Evolutionary conservation across 495 filamentous ascomycete genomes (phyloP).

Genomic region (Darksidea phi): DNA sequence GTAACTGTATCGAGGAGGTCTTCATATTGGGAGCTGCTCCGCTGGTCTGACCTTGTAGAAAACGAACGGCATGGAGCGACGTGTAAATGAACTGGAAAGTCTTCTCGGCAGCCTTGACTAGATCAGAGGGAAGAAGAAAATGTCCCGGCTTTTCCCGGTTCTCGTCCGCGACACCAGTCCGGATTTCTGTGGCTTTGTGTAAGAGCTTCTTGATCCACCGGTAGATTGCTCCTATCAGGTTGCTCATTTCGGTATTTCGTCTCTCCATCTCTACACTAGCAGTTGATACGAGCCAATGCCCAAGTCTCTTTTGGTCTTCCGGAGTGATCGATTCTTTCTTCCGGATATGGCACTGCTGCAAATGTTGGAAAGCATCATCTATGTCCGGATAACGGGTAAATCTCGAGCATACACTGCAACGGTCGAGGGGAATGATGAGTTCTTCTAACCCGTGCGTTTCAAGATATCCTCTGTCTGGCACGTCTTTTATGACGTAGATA

Average conservation of each 20-base stretch:
- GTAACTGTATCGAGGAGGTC: background rate
- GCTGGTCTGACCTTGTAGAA: background rate
- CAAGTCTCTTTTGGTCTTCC: background rate
- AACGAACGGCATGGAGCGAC: background rate
- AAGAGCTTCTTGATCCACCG: background rate
- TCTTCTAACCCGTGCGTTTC: background rate
- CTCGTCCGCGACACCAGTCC: background rate
- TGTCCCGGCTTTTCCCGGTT: background rate
- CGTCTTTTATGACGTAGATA: background rate
- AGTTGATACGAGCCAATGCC: background rate
- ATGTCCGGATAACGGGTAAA: background rate
- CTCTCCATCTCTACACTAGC: background rate
- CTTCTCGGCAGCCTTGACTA: conserved; percentile 2
- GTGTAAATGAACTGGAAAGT: conserved; percentile 3
- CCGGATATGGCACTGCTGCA: background rate
- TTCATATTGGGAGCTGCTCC: background rate
- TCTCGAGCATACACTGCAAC: background rate
- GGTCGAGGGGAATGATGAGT: background rate
- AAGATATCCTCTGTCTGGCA: background rate
- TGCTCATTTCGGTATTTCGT: background rate
- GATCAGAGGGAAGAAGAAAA: background rate
- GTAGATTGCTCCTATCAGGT: background rate
- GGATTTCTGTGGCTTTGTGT: background rate
- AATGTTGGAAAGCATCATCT: background rate
- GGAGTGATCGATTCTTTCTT: no score